These are phyloP conservation scores for Endocalyx cinctus DNA, from an alignment of 2,329 filamentous ascomycete species.

Conservation along the genomic window DNA sequence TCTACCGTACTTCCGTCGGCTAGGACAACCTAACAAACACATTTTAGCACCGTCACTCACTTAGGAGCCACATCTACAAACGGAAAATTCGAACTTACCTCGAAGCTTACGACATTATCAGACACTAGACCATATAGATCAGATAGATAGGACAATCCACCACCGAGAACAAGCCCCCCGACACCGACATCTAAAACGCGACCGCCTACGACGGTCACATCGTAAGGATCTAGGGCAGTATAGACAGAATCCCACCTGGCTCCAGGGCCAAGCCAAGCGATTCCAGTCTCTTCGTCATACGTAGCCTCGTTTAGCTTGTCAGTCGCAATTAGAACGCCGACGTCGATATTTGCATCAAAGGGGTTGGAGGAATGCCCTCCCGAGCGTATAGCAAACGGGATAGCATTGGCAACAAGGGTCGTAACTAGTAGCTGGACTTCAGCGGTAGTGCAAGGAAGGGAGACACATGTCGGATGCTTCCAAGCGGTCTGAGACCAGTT, in stretches of 20 bases:
- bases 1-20: constrained; percentile 8
- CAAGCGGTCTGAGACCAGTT: too few species aligned
- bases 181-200: constrained; percentile 2
- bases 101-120: constrained; percentile 11
- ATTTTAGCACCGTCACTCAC: too few species aligned
- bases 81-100: constrained; percentile 6
- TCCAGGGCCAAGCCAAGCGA: constrained; percentile 5
- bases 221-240: constrained; percentile 5
- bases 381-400: constrained; percentile 9
- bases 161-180: constrained; percentile 1
- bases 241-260: constrained; percentile 10
- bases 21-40: constrained; percentile 7
- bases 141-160: constrained; percentile 11
- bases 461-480: background rate
- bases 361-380: constrained; percentile 7
- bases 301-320: constrained; percentile 3
- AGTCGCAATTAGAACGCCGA: constrained; percentile 11
- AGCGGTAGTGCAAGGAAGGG: background rate
- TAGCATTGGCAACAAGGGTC: background rate
- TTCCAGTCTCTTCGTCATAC: constrained; percentile 3
- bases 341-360: constrained; percentile 4
- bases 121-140: constrained; percentile 11
- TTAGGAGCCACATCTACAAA: too few species aligned
- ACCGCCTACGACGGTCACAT: constrained; percentile 10
- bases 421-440: background rate